A percentile compares a stretch with the other conserved stretches of the same genome.
These are phyloP conservation scores for Cystobasidium pallidum DNA, from an alignment of 1,284 basidiomycete genomes.

Conservation along the genomic window DNA sequence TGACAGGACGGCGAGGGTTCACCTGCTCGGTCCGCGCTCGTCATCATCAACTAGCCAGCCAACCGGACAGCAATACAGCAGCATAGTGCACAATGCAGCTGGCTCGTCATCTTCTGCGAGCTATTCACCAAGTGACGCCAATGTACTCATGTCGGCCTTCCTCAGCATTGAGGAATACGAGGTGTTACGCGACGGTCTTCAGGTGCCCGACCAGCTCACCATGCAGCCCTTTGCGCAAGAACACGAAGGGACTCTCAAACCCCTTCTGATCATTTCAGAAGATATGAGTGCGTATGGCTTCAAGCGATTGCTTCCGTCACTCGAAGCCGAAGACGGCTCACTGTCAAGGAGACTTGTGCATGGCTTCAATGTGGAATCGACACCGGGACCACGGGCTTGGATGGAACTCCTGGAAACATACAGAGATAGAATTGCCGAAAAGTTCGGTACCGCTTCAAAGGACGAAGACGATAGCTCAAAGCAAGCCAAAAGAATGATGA, in stretches of 20 bases:
- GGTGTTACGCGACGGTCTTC: slow-evolving; percentile 35
- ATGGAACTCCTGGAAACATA: slow-evolving; percentile 22
- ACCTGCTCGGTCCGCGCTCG: slow-evolving; percentile 13
- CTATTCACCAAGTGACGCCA: slow-evolving; percentile 25
- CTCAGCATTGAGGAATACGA: slow-evolving; percentile 39
- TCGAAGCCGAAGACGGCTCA: not conserved
- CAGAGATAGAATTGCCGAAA: slow-evolving; percentile 18
- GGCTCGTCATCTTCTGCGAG: not conserved
- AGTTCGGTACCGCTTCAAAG: slow-evolving; percentile 2
- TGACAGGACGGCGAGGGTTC: slow-evolving; percentile 12
- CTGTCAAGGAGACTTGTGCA: slow-evolving; percentile 9
- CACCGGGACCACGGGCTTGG: slow-evolving; percentile 26
- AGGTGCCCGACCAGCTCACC: slow-evolving; percentile 36
- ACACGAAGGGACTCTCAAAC: not conserved
- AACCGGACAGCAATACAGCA: not conserved
- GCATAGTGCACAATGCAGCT: not conserved
- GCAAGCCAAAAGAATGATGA: not conserved
- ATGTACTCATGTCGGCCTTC: slow-evolving; percentile 41
- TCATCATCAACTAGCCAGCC: slow-evolving; percentile 16
- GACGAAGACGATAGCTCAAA: not conserved
- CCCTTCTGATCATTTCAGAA: slow-evolving; percentile 33
- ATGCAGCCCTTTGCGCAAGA: slow-evolving; percentile 1
- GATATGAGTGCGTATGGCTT: not conserved
- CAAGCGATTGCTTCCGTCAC: not conserved
- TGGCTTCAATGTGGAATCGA: slow-evolving; percentile 19